Conservation (phyloP, 306 rosid species). For the Quercus berberidifolia region DNA sequence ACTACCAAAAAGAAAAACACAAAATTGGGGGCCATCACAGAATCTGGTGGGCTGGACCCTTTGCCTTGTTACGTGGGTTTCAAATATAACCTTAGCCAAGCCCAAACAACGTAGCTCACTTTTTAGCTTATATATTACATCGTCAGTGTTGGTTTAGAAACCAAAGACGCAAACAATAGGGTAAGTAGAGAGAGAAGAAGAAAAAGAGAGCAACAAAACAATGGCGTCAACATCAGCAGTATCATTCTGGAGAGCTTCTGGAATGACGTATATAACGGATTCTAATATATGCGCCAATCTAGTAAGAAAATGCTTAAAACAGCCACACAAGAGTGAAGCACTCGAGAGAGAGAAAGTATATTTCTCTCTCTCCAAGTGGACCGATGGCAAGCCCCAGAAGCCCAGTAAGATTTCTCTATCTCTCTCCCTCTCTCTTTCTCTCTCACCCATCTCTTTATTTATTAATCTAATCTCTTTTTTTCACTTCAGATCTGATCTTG, state of each 20-base stretch:
- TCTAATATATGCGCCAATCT: conserved; percentile 89
- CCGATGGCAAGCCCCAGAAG: conserved; percentile 48
- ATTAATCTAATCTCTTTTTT: background rate
- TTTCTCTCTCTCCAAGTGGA: conserved; percentile 12
- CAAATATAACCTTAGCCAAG: no score
- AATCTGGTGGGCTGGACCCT: no score
- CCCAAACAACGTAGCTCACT: no score
- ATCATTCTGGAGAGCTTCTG: conserved; percentile 94
- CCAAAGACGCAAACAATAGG: background rate
- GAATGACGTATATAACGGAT: conserved; percentile 88
- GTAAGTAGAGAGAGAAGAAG: background rate
- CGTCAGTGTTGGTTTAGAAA: no score
- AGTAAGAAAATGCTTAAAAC: conserved; percentile 82
- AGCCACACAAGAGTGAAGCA: conserved; percentile 64
- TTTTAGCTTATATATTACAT: no score
- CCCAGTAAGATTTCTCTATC: conserved; percentile 41
- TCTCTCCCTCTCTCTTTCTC: no score
- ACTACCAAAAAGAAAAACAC: no score
- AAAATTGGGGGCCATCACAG: no score
- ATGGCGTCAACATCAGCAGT: conserved; percentile 77
- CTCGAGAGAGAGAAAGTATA: no score
- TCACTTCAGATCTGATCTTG: conserved; percentile 1
- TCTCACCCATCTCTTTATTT: background rate
- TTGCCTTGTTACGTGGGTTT: no score
- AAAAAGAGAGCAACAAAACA: background rate